Evolutionary conservation across 345 rosid genomes (phyloP).

Genomic region (Microthlaspi erraticum): DNA sequence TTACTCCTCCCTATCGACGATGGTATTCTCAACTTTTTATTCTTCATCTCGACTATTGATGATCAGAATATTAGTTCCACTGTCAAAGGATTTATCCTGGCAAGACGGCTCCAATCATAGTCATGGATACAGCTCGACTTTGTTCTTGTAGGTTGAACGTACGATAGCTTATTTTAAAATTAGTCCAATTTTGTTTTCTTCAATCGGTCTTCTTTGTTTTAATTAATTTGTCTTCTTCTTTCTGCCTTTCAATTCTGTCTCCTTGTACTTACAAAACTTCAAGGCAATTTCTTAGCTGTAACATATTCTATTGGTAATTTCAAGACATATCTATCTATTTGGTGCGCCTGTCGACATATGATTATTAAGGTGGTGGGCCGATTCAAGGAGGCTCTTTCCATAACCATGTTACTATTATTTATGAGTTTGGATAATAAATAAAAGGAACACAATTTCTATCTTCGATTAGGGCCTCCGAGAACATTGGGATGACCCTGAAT

Average conservation of each 20-base stretch:
- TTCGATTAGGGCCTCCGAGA: neutral
- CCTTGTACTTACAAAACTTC: neutral
- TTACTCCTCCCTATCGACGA: too few species aligned
- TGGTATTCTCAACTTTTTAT: too few species aligned
- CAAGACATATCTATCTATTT: neutral
- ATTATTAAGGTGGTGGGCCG: constrained; percentile 8
- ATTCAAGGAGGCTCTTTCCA: constrained; percentile 3
- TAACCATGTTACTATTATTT: neutral
- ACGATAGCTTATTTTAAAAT: neutral
- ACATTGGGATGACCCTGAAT: constrained; percentile 13
- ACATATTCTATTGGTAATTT: neutral
- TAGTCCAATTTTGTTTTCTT: neutral
- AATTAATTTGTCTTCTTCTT: neutral
- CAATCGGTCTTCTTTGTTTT: neutral
- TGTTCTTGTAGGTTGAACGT: too few species aligned
- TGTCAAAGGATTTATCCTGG: too few species aligned
- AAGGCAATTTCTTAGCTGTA: neutral
- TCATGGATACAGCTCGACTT: too few species aligned
- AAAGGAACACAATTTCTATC: neutral
- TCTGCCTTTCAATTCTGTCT: neutral
- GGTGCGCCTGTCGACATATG: neutral
- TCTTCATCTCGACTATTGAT: too few species aligned
- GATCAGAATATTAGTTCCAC: too few species aligned
- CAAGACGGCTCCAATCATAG: too few species aligned
- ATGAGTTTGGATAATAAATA: neutral